Base-by-base conservation (phyloP, 208 protist species). In the Angomonas desouzai region DNA sequence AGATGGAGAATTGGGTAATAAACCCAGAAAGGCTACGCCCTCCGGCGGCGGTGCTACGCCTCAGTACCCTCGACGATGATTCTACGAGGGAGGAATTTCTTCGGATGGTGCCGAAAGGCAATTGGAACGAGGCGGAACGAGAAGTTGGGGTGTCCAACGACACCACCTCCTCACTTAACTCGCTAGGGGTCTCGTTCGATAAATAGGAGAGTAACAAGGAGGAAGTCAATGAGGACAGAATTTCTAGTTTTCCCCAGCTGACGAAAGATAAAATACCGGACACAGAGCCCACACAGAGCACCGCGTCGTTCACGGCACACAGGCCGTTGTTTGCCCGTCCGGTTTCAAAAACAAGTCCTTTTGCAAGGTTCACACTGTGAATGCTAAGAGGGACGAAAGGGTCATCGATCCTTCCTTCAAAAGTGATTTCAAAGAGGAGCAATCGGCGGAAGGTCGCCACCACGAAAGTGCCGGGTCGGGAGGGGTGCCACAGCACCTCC, bases 401-500 rank as follows among this genome's bases (percentile, higher is more conserved):
- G 36, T 40, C 13, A 13, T 40, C 36, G 36, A 40, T 40, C 6
- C 18, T 16, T 3, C 20, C 55, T 1, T 30, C n/a, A 16, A 79
- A 32, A 45, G 61, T 49, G 10, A 74, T 59, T 2, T 74, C 62
- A 51, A 76, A 86, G 62, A 91, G 90, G 13, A 87, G 53, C 1
- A 93, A 29, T 2, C 76, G 83, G 11, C 76, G 73, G 9, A 69
- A 45, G 0, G 81, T 89, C 33, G 80, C 55, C 18, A 90, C 72
- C n/a, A 80, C 87, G 27, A 93, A 64, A 33, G 67, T 48, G 11
- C 79, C 75, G 30, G 60, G 62, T 25, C n/a, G 32, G 4, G 55
- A 63, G 3, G 79, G 81, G 29, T 85, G 83, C 87, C 83, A 93
- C 38, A 90, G 70, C 23, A 87, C 62, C 16, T 76, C 70, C 30